These are phyloP conservation scores for Elongisporangium anandrum DNA, from an alignment of 352 stramenopile species.

Conservation along the genomic window DNA sequence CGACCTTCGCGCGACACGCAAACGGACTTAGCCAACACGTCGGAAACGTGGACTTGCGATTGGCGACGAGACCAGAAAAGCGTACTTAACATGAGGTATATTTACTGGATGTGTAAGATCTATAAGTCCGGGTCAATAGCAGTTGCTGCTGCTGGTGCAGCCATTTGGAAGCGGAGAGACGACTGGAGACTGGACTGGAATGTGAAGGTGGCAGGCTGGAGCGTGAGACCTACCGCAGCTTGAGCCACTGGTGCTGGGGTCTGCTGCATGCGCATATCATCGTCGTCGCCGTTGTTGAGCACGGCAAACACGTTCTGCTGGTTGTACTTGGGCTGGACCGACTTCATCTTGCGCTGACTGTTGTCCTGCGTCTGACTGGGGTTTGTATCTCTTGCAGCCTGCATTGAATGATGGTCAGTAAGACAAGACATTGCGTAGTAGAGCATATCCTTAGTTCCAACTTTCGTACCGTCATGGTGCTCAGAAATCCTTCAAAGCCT, in stretches of 20 bases:
- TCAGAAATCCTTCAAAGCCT: slow-evolving; percentile 69
- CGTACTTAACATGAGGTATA: background rate
- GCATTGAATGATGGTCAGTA: no score
- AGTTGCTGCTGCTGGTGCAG: slow-evolving; percentile 12
- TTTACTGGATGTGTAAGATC: background rate
- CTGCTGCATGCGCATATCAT: slow-evolving; percentile 10
- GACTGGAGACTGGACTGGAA: slow-evolving; percentile 30
- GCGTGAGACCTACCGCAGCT: slow-evolving; percentile 19
- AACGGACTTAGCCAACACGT: background rate
- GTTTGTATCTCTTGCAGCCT: slow-evolving; percentile 31
- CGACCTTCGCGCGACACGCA: slow-evolving; percentile 14
- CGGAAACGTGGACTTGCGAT: background rate
- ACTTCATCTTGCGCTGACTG: slow-evolving; percentile 16
- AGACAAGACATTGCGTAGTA: no score
- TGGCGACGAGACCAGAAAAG: background rate
- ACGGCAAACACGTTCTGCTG: slow-evolving; percentile 60
- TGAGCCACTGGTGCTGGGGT: slow-evolving; percentile 7
- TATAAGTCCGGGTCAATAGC: slow-evolving; percentile 69
- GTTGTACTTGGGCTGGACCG: slow-evolving; percentile 26
- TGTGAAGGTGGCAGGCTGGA: slow-evolving; percentile 72
- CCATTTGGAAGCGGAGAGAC: slow-evolving; percentile 4
- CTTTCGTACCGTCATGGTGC: slow-evolving; percentile 38
- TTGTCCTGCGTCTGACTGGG: slow-evolving; percentile 16
- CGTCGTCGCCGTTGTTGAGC: slow-evolving; percentile 47
- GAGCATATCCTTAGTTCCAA: no score